Evolutionary conservation across 805 yeast genomes (phyloP), one percentile per base, ranked within the genome.

Genomic region (Tetrapisispora taiwanensis): DNA sequence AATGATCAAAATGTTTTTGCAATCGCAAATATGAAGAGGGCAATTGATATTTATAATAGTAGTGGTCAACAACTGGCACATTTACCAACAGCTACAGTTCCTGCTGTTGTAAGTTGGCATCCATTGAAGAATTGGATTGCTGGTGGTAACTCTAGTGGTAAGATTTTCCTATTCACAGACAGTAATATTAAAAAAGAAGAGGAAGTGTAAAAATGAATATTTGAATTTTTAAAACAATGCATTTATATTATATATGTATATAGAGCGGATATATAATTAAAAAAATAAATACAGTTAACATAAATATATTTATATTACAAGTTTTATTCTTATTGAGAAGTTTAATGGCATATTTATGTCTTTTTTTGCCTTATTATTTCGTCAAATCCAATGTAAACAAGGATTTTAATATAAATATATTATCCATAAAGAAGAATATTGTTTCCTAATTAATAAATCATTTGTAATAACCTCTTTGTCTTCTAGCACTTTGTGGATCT

Each of bases 91-190:
- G 82, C 95, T 0, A 90, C 95, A 1, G 96, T 92, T 3, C 97
- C 98, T 1, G 97, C 97, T 0, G 97, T 84, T 1, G 73, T 80
- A 14, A 70, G 76, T 14, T 74, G 90, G 67, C 97, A 92, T 59
- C 95, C 89, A 1, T 75, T 84, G 0, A 74, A 81, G 54, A 87
- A 90, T 60, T 88, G 97, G 96, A 64, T 84, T 5, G 88, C 77
- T 3, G 98, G 98, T 1, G 97, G 95, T 9, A 84, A 89, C 47
- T 92, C 97, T 18, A 84, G 94, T 55, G 97, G 97, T 7, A 89
- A 89, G 56, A 79, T 80, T 0, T 85, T 82, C 58, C 59, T 86
- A 42, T 84, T 61, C 41, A 49, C 62, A 13, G 55, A 54, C 36
- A 43, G 46, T 20, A 18, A 38, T 30, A 36, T 33, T 1, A 38